A percentile compares a stretch with the other conserved stretches of the same genome.
Conservation (phyloP, 2,329 filamentous ascomycete genomes). For the Diplodia scrobiculata region DNA sequence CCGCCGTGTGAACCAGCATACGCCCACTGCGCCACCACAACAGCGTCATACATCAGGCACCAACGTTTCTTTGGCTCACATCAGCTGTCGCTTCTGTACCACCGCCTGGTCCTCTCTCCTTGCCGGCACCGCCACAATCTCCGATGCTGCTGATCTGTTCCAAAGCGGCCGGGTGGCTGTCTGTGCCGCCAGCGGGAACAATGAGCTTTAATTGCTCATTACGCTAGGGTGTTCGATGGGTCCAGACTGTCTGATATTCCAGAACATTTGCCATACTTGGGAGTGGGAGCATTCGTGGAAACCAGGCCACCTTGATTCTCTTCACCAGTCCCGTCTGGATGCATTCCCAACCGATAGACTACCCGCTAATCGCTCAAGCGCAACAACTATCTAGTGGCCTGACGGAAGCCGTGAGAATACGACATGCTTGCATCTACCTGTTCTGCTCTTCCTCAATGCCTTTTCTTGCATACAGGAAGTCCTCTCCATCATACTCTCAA, state of each 20-base stretch:
- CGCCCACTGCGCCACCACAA: slow-evolving; percentile 14
- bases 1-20: not conserved
- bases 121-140: slow-evolving; percentile 21
- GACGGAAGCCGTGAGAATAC: no score
- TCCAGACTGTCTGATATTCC: not conserved
- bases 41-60: slow-evolving; percentile 20
- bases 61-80: slow-evolving; percentile 10
- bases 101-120: not conserved
- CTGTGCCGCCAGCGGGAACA: slow-evolving; percentile 1
- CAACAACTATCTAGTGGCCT: no score
- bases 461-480: no score
- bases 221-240: not conserved
- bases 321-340: no score
- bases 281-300: no score
- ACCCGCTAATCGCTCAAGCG: no score
- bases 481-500: no score
- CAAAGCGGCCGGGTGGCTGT: slow-evolving; percentile 4
- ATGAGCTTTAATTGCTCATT: slow-evolving; percentile 12
- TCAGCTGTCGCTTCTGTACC: not conserved
- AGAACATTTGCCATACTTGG: no score
- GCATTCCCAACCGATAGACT: no score
- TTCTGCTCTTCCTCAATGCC: no score
- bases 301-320: no score
- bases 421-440: no score
- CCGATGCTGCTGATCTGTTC: slow-evolving; percentile 12